Base-by-base conservation (phyloP, 306 rosid genomes). In the Oxytropis ochrocephala region DNA sequence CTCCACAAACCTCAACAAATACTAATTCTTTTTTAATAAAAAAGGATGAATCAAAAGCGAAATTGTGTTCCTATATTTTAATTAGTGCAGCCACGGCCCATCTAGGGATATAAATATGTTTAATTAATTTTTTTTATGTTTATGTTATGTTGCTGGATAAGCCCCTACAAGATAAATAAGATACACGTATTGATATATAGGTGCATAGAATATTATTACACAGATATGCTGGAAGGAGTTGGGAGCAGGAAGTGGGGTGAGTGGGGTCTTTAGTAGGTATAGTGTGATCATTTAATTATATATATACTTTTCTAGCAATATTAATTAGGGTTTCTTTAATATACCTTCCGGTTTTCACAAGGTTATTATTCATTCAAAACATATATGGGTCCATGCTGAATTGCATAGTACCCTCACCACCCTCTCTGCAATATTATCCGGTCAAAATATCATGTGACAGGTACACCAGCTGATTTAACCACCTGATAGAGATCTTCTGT, bases 221-320 rank as follows among this genome's bases (percentile, higher is more conserved):
- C 6, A 56, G 4, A 47, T 18, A 46, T 66, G 74, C 1, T 49
- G 48, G 63, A 13, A 21, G 54, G 68, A 53, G 32, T 47, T 49
- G 46, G 29, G 27, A 58, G 64, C 16, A 65, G 70, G 18, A 75
- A 70, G 73, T 77, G 73, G 77, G 67, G 66, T 43, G 42, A 42
- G 70, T 78, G 59, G 78, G 81, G 79, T 62, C 30, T 11, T 19
- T 30, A 69, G 76, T 73, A 68, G 85, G 85, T 77, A 56, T 43
- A 10, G 66, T 11, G 77, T 77, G 82, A 72, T 3, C 70, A 79
- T 17, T 58, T 58, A 11, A 14, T 58, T 38, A 6, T 72, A 11
- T 72, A 11, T 63, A 24, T 8, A 49, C 70, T 81, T 77, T 67
- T 60, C 69, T 29, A 49, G 65, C 73, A 76, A 76, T 60, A 29